These are phyloP conservation scores for Firmiana major DNA, from an alignment of 345 rosid species.

Conservation along the genomic window DNA sequence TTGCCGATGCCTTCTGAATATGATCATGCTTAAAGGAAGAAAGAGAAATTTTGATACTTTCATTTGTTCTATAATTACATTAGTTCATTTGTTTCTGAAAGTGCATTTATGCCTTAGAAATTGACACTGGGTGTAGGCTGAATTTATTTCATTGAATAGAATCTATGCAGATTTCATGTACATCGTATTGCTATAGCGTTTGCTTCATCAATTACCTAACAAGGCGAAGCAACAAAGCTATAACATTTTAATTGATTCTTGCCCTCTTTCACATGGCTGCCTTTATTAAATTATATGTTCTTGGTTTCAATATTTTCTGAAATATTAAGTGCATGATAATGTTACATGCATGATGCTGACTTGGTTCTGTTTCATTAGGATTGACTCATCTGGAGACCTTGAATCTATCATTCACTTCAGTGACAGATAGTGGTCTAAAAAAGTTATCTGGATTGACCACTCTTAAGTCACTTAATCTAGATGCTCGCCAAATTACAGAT, in stretches of 20 bases:
- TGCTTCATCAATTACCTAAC: neutral
- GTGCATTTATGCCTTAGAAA: neutral
- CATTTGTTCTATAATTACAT: neutral
- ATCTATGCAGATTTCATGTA: neutral
- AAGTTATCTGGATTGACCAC: constrained; percentile 42
- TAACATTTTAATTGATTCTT: neutral
- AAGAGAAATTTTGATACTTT: neutral
- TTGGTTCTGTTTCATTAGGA: constrained; percentile 26
- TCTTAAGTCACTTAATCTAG: constrained; percentile 59
- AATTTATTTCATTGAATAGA: neutral
- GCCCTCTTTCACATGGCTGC: neutral
- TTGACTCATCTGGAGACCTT: constrained; percentile 50
- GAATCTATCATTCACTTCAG: constrained; percentile 51
- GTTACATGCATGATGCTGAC: neutral
- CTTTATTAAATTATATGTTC: neutral
- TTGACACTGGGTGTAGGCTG: neutral
- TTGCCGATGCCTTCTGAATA: neutral
- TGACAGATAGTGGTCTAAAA: constrained; percentile 47
- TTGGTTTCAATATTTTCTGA: constrained; percentile 6
- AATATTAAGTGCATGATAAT: neutral
- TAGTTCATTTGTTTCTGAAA: neutral
- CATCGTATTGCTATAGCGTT: neutral
- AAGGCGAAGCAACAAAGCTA: neutral
- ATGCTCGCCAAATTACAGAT: constrained; percentile 50
- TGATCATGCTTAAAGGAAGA: neutral